A percentile compares a stretch with the other conserved stretches of the same genome.
Evolutionary conservation across 345 rosid genomes (phyloP).

Genomic region (Murraya koenigii): DNA sequence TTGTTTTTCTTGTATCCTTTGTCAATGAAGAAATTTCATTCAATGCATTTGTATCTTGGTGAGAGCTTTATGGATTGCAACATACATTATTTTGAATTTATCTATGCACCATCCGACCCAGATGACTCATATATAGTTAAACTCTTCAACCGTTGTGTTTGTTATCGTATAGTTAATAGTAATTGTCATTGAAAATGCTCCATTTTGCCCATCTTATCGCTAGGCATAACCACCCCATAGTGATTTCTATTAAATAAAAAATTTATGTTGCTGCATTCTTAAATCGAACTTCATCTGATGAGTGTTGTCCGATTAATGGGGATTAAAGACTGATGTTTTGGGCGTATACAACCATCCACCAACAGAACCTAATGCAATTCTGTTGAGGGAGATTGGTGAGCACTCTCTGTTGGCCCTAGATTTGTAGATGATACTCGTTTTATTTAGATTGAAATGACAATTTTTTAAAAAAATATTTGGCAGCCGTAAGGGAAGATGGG

Average conservation of each 20-base stretch:
- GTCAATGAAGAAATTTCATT: background rate
- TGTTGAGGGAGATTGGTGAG: conserved; percentile 82
- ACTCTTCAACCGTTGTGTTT: background rate
- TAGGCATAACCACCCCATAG: background rate
- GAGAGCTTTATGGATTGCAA: background rate
- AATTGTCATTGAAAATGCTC: background rate
- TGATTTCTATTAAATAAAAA: background rate
- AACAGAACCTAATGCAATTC: conserved; percentile 63
- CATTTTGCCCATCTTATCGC: background rate
- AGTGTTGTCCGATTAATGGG: conserved; percentile 40
- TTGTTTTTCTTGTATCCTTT: conserved; percentile 92
- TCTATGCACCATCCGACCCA: background rate
- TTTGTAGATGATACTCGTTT: background rate
- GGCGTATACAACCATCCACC: conserved; percentile 96
- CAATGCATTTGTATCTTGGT: background rate
- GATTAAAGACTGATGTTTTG: conserved; percentile 70
- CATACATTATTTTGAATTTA: background rate
- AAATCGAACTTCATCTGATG: background rate
- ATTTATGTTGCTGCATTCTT: background rate
- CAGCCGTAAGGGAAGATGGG: conserved; percentile 83
- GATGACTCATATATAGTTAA: background rate
- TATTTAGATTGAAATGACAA: conserved; percentile 2
- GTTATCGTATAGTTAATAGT: no score
- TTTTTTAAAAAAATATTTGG: background rate
- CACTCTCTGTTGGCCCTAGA: conserved; percentile 4